Evolutionary conservation across 306 rosid species (phyloP).

Genomic region (Begonia peltatifolia): DNA sequence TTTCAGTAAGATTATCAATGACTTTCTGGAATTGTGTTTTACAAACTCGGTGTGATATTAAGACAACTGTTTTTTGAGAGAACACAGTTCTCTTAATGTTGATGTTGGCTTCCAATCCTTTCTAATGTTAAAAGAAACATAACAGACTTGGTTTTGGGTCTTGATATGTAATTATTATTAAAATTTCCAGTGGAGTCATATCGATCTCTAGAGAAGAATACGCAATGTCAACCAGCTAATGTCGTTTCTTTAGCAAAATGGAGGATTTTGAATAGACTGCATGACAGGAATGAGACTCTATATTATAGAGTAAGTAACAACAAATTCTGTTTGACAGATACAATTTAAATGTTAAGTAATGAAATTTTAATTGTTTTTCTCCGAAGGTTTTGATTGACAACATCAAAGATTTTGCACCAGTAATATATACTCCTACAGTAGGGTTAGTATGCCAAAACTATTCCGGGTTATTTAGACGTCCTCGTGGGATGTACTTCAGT

Average conservation of each 20-base stretch:
- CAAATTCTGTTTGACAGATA: conserved; percentile 7
- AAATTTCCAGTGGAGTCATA: conserved; percentile 69
- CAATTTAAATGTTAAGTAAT: conserved; percentile 6
- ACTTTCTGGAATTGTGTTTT: neutral
- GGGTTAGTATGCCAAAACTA: conserved; percentile 95
- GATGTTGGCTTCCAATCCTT: too few species aligned
- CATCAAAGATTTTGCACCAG: conserved; percentile 83
- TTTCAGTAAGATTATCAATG: conserved; percentile 48
- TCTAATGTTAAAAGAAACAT: too few species aligned
- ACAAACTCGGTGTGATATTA: neutral
- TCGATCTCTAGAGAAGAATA: conserved; percentile 88
- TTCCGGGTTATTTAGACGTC: conserved; percentile 92
- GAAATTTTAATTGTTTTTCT: conserved; percentile 6
- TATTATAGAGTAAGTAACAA: conserved; percentile 71
- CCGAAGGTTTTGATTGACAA: conserved; percentile 86
- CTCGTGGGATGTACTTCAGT: conserved; percentile 99
- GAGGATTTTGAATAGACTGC: conserved; percentile 95
- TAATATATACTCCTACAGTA: conserved; percentile 95
- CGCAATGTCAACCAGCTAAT: conserved; percentile 52
- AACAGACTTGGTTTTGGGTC: neutral
- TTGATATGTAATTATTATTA: conserved; percentile 4
- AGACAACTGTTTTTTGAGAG: neutral
- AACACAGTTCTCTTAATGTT: too few species aligned
- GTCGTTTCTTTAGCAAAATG: conserved; percentile 80
- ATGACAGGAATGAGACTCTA: conserved; percentile 90